These are phyloP conservation scores for Papilionanthe hybrid DNA, from an alignment of 116 monocot species.

Conservation along the genomic window DNA sequence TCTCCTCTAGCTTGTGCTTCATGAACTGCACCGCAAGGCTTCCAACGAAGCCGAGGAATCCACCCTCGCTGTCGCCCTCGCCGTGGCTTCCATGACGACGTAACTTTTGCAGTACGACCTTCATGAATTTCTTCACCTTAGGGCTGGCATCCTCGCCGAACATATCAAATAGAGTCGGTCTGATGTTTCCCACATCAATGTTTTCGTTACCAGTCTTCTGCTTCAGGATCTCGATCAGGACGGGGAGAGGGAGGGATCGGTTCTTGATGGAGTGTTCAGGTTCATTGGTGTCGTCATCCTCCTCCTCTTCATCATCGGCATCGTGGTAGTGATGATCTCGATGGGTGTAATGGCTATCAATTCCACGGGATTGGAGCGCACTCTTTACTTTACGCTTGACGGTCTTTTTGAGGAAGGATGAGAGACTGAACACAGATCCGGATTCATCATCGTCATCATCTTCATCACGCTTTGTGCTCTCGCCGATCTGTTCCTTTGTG, in stretches of 20 bases:
- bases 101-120: constrained; percentile 28
- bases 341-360: constrained; percentile 20
- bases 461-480: constrained; percentile 48
- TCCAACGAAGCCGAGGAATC: constrained; percentile 48
- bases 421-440: constrained; percentile 42
- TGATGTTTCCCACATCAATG: constrained; percentile 25
- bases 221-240: constrained; percentile 19
- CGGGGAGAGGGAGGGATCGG: constrained; percentile 24
- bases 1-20: constrained; percentile 63
- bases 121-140: constrained; percentile 55
- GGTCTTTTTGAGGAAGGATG: constrained; percentile 38
- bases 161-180: constrained; percentile 38
- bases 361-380: constrained; percentile 36
- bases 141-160: constrained; percentile 55
- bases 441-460: constrained; percentile 14
- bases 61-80: constrained; percentile 11
- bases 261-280: constrained; percentile 2
- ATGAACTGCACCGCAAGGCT: constrained; percentile 70
- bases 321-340: constrained; percentile 6
- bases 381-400: constrained; percentile 25
- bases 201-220: constrained; percentile 24
- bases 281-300: constrained; percentile 9
- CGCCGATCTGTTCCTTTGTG: constrained; percentile 86
- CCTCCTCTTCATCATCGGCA: constrained; percentile 12
- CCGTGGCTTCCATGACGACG: neutral